Percentiles rank a stretch among this genome's conserved stretches.
Evolutionary conservation across 352 stramenopile genomes (phyloP).

Genomic region (Phytophthora foliorum): DNA sequence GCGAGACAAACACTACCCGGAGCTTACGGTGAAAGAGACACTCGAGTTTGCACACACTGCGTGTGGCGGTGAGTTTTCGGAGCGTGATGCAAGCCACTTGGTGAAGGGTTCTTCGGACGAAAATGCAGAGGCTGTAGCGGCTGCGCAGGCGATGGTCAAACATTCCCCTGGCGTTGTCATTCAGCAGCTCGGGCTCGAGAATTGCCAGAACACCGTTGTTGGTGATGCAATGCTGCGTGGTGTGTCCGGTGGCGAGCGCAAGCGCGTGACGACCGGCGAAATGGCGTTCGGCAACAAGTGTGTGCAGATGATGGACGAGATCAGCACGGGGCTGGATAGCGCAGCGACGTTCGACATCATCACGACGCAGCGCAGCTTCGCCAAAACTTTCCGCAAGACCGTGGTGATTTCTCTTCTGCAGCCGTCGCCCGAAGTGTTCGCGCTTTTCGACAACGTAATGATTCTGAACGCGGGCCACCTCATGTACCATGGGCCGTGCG

Average conservation of each 20-base stretch:
- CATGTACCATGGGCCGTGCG: slow-evolving; percentile 43
- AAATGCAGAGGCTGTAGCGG: slow-evolving; percentile 35
- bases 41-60: slow-evolving; percentile 68
- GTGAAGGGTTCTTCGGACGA: slow-evolving; percentile 38
- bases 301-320: slow-evolving; percentile 88
- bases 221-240: slow-evolving; percentile 57
- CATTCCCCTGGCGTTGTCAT: slow-evolving; percentile 63
- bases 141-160: slow-evolving; percentile 24
- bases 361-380: slow-evolving; percentile 50
- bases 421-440: slow-evolving; percentile 41
- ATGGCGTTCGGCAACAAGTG: slow-evolving; percentile 79
- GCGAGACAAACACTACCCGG: slow-evolving; percentile 56
- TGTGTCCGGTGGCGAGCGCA: slow-evolving; percentile 69
- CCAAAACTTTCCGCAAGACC: slow-evolving; percentile 33
- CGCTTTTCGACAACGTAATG: slow-evolving; percentile 46
- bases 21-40: slow-evolving; percentile 34
- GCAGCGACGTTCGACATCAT: slow-evolving; percentile 92
- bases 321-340: slow-evolving; percentile 93
- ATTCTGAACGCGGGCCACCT: slow-evolving; percentile 47
- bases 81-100: slow-evolving; percentile 40
- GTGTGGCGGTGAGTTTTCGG: slow-evolving; percentile 21
- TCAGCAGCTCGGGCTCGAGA: slow-evolving; percentile 50
- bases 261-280: slow-evolving; percentile 70
- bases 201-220: slow-evolving; percentile 62
- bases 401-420: slow-evolving; percentile 39